Base-by-base conservation (phyloP, 2,329 filamentous ascomycete species). In the Epichloe sylvatica region DNA sequence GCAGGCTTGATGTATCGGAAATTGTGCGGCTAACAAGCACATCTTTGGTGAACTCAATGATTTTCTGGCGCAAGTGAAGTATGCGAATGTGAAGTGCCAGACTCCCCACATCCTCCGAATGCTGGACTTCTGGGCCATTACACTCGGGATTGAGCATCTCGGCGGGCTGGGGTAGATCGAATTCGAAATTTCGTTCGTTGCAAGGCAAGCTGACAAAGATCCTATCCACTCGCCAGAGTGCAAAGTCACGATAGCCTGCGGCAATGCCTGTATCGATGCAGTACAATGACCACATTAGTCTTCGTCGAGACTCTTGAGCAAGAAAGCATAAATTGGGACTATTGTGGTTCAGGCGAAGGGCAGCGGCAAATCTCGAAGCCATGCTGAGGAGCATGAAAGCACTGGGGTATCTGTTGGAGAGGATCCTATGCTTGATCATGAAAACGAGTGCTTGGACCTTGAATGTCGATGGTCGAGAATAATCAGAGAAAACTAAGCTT, bases 41-140 rank as follows among this genome's bases (percentile, higher is more conserved):
- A 35, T 70, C 66, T 49, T 75, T 74, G 5, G 73, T 74, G 51
- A 74, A 76, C 53, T 77, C 74, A 54, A 75, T 64, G 17, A 79
- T 76, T 46, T 73, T 68, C 36, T 74, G 72, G 44, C 75, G 70
- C 55, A 79, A 69, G 60, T 75, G 74, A 39, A 76, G 66, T 40
- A 79, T 74, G 46, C 76, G 73, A 15, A 79, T 71, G 45, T 79
- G 75, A 33, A 79, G 67, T 2, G 76, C 76, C 19, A 78, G 58
- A 47, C 76, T 77, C 5, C 76, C 76, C 9, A 77, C 67, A 45
- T 77, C 74, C 49, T 78, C 75, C 2, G 72, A 68, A 7, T 63
- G 62, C 3, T 59, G 59, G 11, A 56, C 42, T 19, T 72, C 64
- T 0, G 72, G 69, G 9, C 70, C 68, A 15, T 68, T 64, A 1